These are phyloP conservation scores for Leishmania major DNA, from an alignment of 208 protist species.

Conservation along the genomic window DNA sequence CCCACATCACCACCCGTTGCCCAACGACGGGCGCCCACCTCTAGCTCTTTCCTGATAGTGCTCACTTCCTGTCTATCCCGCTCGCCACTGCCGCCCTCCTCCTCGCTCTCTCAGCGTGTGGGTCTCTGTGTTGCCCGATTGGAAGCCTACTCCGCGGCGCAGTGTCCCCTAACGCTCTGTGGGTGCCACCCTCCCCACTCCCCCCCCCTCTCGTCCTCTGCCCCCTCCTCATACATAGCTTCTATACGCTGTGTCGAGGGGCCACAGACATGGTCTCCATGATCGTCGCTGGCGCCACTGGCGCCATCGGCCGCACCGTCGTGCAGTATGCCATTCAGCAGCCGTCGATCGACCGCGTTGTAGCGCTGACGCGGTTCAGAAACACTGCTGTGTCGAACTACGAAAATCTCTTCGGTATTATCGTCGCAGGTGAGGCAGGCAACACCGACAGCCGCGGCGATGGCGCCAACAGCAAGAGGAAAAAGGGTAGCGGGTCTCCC, in stretches of 20 bases:
- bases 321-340: conserved; percentile 52
- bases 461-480: not conserved
- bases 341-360: conserved; percentile 43
- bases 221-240: not conserved
- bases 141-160: not conserved
- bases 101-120: not conserved
- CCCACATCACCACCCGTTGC: not conserved
- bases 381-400: conserved; percentile 30
- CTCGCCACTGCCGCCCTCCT: not conserved
- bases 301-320: conserved; percentile 69
- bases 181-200: not conserved
- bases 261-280: conserved; percentile 40
- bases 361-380: conserved; percentile 58
- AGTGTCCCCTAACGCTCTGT: not conserved
- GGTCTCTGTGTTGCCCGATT: not conserved
- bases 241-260: not conserved
- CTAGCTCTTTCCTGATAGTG: not conserved
- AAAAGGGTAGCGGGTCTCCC: not conserved
- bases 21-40: not conserved
- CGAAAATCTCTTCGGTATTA: conserved; percentile 46
- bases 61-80: not conserved
- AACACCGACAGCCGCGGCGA: not conserved
- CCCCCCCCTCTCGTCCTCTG: not conserved
- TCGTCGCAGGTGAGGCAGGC: conserved; percentile 2
- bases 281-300: conserved; percentile 76